Base-by-base conservation (phyloP, 2,329 filamentous ascomycete genomes). In the Corynespora cassiicola region DNA sequence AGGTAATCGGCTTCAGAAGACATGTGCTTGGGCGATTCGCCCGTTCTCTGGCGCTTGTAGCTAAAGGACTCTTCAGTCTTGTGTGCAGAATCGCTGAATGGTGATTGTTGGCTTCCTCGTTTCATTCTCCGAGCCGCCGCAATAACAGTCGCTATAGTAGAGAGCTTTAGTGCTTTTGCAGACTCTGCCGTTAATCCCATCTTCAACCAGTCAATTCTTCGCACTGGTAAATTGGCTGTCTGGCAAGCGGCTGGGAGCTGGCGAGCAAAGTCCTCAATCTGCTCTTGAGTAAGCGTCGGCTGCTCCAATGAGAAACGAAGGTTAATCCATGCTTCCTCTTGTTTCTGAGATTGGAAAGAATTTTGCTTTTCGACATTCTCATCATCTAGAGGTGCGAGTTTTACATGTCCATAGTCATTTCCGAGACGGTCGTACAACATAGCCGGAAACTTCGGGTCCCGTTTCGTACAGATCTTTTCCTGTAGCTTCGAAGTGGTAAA, bases 121-220 rank as follows among this genome's bases (percentile, higher is more conserved):
- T 12, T 24, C 7, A 29, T 25, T 26, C 23, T 36, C 9, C n/a
- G 12, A n/a, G 17, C 27, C 7, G 27, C 27, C 20, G 9, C 18
- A 11, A 42, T 5, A 17, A 17, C 31, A 14, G 16, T 25, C 4
- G 20, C 38, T 8, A 26, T 23, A 3, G 17, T 22, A 8, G 6
- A 15, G 15, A 42, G 26, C 12, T 32, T 42, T 5, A 20, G 18
- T 3, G n/a, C n/a, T n/a, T n/a, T n/a, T n/a, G n/a, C n/a, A n/a
- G n/a, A n/a, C n/a, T n/a, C n/a, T n/a, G n/a, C n/a, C n/a, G n/a
- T n/a, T n/a, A n/a, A n/a, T n/a, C n/a, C 42, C 39, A 56, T 42
- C 24, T 38, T 48, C 1, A 54, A 22, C 54, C 52, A 60, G 8
- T 58, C 48, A n/a, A 60, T 54, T 8, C 42, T 36, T 5, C 48